phyloP scores from a whole-genome alignment of 1,284 basidiomycete genomes.

The Pisolithus thermaeus region DNA sequence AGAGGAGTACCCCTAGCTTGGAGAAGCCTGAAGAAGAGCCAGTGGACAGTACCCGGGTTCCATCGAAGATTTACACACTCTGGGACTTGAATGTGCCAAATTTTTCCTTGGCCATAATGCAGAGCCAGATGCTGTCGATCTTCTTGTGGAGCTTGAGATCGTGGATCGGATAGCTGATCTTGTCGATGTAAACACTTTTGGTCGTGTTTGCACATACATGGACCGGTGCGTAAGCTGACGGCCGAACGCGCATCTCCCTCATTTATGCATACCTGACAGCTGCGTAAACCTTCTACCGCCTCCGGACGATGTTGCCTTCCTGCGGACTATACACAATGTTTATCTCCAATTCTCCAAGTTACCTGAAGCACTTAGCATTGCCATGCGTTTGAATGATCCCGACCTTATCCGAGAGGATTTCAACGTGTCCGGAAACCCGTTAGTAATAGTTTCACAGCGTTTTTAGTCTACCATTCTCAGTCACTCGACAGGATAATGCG shows the following conservation, averaged over 20 bases:
- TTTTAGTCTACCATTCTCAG: constrained; percentile 11
- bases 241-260: not conserved
- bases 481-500: constrained; percentile 69
- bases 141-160: constrained; percentile 92
- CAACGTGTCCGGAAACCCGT: constrained; percentile 82
- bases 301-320: constrained; percentile 90
- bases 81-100: constrained; percentile 84
- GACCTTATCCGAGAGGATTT: constrained; percentile 84
- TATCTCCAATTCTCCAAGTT: constrained; percentile 87
- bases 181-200: constrained; percentile 86
- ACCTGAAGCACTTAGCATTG: constrained; percentile 87
- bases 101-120: constrained; percentile 96
- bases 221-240: constrained; percentile 58
- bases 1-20: constrained; percentile 32
- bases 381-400: constrained; percentile 82
- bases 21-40: constrained; percentile 26
- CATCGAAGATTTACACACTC: constrained; percentile 67
- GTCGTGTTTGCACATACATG: constrained; percentile 97
- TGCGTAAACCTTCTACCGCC: constrained; percentile 91
- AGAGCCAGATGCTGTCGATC: constrained; percentile 96
- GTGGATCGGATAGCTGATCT: constrained; percentile 73
- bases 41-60: constrained; percentile 44
- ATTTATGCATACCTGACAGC: constrained; percentile 34
- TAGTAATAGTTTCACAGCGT: constrained; percentile 25
- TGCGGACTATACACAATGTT: constrained; percentile 86